Conservation (phyloP, 495 filamentous ascomycete species). For the Entonaema liquescens region DNA sequence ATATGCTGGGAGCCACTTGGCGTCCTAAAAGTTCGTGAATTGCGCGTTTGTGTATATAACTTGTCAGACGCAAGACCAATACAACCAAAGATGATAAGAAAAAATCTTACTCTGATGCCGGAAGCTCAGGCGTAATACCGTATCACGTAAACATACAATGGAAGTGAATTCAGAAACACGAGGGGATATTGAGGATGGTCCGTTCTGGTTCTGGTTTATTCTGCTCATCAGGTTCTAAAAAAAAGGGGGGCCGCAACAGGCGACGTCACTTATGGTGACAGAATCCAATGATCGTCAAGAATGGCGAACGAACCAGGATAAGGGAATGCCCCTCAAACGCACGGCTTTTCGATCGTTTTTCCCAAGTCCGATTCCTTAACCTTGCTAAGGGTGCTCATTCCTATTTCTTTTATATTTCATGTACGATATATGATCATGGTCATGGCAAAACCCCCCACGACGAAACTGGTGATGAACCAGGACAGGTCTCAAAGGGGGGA, state of each 20-base stretch:
- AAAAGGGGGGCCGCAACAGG: conserved; percentile 26
- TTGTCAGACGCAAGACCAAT: conserved; percentile 22
- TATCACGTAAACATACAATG: conserved; percentile 28
- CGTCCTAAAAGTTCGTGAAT: conserved; percentile 1
- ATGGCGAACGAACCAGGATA: conserved; percentile 3
- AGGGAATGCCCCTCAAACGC: conserved; percentile 3
- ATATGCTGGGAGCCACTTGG: conserved; percentile 21
- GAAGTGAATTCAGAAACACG: conserved; percentile 5
- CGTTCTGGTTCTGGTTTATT: conserved; percentile 17
- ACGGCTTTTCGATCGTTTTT: neutral
- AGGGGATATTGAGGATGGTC: conserved; percentile 8
- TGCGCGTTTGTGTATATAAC: neutral
- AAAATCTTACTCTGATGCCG: conserved; percentile 20
- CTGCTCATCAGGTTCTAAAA: conserved; percentile 18
- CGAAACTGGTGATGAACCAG: conserved; percentile 34
- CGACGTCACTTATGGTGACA: conserved; percentile 39
- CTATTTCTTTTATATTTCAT: neutral
- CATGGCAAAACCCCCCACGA: conserved; percentile 12
- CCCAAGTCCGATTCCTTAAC: neutral
- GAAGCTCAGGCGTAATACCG: conserved; percentile 1
- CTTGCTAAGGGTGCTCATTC: conserved; percentile 22
- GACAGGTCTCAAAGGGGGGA: conserved; percentile 20
- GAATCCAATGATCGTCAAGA: conserved; percentile 33
- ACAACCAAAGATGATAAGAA: neutral
- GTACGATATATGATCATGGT: neutral